Percentiles rank a stretch among this genome's conserved stretches.
These are phyloP conservation scores for Paracoccidioides lutzii DNA, from an alignment of 2,329 filamentous ascomycete species.

Conservation along the genomic window DNA sequence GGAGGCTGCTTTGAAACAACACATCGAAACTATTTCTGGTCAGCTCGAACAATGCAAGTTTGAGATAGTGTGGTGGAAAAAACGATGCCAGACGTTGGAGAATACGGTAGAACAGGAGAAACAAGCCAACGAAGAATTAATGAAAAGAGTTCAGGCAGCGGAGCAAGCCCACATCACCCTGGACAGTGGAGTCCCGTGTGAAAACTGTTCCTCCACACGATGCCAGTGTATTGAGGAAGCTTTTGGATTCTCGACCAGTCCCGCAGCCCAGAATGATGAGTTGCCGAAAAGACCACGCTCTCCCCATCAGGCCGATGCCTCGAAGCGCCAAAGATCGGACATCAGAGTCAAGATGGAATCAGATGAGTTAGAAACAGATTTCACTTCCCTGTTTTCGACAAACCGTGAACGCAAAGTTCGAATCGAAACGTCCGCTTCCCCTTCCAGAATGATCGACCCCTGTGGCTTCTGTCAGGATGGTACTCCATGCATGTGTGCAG, in stretches of 20 bases:
- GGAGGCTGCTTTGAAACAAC: slow-evolving; percentile 41
- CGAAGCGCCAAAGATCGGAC: slow-evolving; percentile 45
- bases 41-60: slow-evolving; percentile 54
- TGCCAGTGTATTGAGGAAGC: slow-evolving; percentile 50
- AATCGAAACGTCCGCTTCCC: slow-evolving; percentile 20
- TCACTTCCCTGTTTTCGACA: slow-evolving; percentile 53
- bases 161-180: slow-evolving; percentile 16
- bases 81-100: slow-evolving; percentile 50
- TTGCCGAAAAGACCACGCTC: slow-evolving; percentile 26
- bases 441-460: slow-evolving; percentile 45
- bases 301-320: slow-evolving; percentile 18
- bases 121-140: slow-evolving; percentile 31
- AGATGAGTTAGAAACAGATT: slow-evolving; percentile 55
- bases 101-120: slow-evolving; percentile 41
- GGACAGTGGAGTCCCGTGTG: slow-evolving; percentile 46
- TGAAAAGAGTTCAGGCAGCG: slow-evolving; percentile 23
- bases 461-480: slow-evolving; percentile 77
- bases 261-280: slow-evolving; percentile 24
- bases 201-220: slow-evolving; percentile 49
- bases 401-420: slow-evolving; percentile 22
- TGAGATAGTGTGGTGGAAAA: slow-evolving; percentile 33
- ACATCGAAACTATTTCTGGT: slow-evolving; percentile 44
- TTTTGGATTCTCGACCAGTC: slow-evolving; percentile 34
- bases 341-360: slow-evolving; percentile 34
- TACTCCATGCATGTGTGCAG: slow-evolving; percentile 70